These are phyloP conservation scores for Stevia rebaudiana DNA, from an alignment of 140 eudicot species.

Conservation along the genomic window DNA sequence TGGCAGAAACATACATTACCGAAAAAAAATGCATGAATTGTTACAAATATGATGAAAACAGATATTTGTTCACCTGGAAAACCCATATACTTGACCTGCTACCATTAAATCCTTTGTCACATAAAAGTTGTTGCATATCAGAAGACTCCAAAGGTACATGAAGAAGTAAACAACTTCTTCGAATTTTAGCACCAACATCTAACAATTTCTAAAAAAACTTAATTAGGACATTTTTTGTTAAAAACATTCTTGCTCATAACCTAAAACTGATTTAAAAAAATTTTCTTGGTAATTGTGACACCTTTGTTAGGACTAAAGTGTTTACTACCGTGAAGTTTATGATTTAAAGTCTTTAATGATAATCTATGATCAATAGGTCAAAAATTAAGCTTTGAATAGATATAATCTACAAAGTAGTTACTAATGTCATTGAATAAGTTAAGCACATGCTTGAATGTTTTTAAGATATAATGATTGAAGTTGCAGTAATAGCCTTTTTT, in stretches of 20 bases:
- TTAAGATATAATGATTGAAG: background rate
- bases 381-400: background rate
- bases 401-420: background rate
- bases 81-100: conserved; percentile 73
- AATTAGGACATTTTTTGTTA: conserved; percentile 28
- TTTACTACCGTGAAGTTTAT: too few species aligned
- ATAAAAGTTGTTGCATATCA: conserved; percentile 51
- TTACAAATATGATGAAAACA: background rate
- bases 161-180: conserved; percentile 63
- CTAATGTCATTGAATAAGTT: background rate
- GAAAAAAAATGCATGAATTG: background rate
- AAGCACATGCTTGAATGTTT: too few species aligned
- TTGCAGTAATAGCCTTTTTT: background rate
- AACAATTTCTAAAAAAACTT: conserved; percentile 32
- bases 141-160: conserved; percentile 71
- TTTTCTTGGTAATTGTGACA: background rate
- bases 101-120: conserved; percentile 70
- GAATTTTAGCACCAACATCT: conserved; percentile 78
- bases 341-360: background rate
- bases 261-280: background rate
- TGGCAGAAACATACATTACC: background rate
- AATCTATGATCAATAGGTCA: background rate
- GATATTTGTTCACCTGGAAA: conserved; percentile 53
- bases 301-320: too few species aligned
- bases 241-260: conserved; percentile 4